These are phyloP conservation scores for Phytophthora fragariae DNA, from an alignment of 352 stramenopile genomes.

Conservation along the genomic window DNA sequence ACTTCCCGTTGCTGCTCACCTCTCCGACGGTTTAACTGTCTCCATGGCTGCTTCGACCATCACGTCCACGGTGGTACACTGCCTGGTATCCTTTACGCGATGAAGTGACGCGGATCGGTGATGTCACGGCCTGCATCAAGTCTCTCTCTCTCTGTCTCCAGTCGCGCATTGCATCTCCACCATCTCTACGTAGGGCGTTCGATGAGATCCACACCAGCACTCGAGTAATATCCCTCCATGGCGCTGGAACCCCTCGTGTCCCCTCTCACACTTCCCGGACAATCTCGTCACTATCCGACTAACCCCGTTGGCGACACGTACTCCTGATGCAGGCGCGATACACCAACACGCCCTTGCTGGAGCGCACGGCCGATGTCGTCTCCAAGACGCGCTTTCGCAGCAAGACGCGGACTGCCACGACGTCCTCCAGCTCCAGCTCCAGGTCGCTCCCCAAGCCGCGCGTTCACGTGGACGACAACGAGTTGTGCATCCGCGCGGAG, in stretches of 20 bases:
- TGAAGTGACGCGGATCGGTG: constrained; percentile 8
- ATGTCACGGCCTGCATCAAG: background rate
- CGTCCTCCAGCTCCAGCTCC: constrained; percentile 4
- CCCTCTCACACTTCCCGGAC: constrained; percentile 10
- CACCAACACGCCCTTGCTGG: constrained; percentile 21
- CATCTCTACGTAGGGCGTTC: constrained; percentile 8
- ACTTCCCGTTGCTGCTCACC: background rate
- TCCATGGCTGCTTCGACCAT: background rate
- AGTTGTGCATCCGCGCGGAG: constrained; percentile 37
- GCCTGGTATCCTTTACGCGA: background rate
- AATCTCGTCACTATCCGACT: constrained; percentile 14
- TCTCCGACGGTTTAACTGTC: background rate
- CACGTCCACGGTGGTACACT: background rate
- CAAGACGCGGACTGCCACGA: constrained; percentile 18
- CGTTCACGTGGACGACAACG: constrained; percentile 42
- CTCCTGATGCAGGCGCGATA: constrained; percentile 16
- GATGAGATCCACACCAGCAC: background rate
- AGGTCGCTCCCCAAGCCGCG: constrained; percentile 21
- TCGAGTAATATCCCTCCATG: background rate
- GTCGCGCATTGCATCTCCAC: constrained; percentile 11
- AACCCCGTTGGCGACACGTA: background rate
- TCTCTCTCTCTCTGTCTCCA: constrained; percentile 7
- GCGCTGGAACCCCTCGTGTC: background rate
- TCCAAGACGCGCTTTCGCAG: constrained; percentile 24
- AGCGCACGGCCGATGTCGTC: constrained; percentile 11